A percentile compares a stretch with the other conserved stretches of the same genome.
Conservation (phyloP, 345 rosid genomes). For the Cardamine chenopodiifolia region DNA sequence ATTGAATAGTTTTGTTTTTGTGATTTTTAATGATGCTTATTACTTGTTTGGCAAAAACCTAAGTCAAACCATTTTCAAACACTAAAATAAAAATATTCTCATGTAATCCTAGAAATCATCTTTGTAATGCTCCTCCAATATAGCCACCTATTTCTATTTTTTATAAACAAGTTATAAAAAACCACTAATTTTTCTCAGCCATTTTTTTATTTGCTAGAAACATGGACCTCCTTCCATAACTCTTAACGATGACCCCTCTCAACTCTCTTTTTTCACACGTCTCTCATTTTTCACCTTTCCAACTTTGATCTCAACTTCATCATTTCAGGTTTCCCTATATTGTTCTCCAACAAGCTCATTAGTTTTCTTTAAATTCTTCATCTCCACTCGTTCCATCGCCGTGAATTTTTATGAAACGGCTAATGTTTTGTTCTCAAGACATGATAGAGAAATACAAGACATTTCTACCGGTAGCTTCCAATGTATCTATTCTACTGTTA, state of each 20-base stretch:
- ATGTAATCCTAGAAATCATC: background rate
- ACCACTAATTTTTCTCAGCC: slow-evolving; percentile 52
- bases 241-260: slow-evolving; percentile 33
- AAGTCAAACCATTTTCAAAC: background rate
- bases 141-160: slow-evolving; percentile 43
- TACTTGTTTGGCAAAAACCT: slow-evolving; percentile 12
- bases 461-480: background rate
- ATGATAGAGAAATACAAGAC: slow-evolving; percentile 24
- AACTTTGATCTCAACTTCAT: slow-evolving; percentile 25
- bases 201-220: slow-evolving; percentile 43
- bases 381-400: slow-evolving; percentile 2
- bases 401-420: slow-evolving; percentile 4
- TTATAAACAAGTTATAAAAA: background rate
- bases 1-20: background rate
- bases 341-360: slow-evolving; percentile 7
- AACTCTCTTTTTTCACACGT: slow-evolving; percentile 34
- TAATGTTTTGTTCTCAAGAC: slow-evolving; percentile 18
- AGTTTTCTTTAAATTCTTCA: slow-evolving; percentile 17
- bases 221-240: slow-evolving; percentile 49
- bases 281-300: slow-evolving; percentile 20
- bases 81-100: background rate
- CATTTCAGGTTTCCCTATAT: slow-evolving; percentile 21
- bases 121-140: slow-evolving; percentile 33
- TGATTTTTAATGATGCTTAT: background rate
- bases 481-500: slow-evolving; percentile 43